Evolutionary conservation across 2,329 filamentous ascomycete genomes (phyloP).

Genomic region (Fusarium torulosum): DNA sequence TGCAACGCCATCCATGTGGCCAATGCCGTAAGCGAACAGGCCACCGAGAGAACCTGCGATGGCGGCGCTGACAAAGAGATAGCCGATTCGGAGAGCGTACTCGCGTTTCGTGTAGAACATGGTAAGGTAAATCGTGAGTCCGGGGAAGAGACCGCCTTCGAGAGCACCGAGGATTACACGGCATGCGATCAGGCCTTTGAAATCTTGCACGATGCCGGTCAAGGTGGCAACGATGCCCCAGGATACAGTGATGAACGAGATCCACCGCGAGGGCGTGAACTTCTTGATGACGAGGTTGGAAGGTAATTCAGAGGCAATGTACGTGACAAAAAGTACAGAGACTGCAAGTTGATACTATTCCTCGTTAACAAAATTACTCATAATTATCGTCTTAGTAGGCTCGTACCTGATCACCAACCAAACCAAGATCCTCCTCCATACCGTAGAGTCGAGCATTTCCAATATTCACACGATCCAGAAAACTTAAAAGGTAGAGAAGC

Average conservation of each 20-base stretch:
- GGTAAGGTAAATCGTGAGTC: conserved; percentile 48
- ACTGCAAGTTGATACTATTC: conserved; percentile 64
- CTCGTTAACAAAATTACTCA: fast-evolving
- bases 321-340: conserved; percentile 53
- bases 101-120: conserved; percentile 48
- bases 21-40: conserved; percentile 50
- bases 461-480: conserved; percentile 51
- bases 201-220: conserved; percentile 58
- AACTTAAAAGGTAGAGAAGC: conserved; percentile 67
- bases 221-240: conserved; percentile 63
- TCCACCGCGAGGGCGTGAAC: conserved; percentile 53
- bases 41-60: conserved; percentile 47
- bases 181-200: conserved; percentile 53
- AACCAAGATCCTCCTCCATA: conserved; percentile 70
- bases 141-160: conserved; percentile 62
- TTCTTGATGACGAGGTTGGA: conserved; percentile 58
- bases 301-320: conserved; percentile 57
- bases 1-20: conserved; percentile 50
- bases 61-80: conserved; percentile 46
- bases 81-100: conserved; percentile 44
- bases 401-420: conserved; percentile 59
- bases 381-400: fast-evolving
- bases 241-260: conserved; percentile 40
- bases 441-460: conserved; percentile 75
- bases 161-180: conserved; percentile 61